phyloP scores from a whole-genome alignment of 2,329 filamentous ascomycete species.

The Triangularia verruculosa region DNA sequence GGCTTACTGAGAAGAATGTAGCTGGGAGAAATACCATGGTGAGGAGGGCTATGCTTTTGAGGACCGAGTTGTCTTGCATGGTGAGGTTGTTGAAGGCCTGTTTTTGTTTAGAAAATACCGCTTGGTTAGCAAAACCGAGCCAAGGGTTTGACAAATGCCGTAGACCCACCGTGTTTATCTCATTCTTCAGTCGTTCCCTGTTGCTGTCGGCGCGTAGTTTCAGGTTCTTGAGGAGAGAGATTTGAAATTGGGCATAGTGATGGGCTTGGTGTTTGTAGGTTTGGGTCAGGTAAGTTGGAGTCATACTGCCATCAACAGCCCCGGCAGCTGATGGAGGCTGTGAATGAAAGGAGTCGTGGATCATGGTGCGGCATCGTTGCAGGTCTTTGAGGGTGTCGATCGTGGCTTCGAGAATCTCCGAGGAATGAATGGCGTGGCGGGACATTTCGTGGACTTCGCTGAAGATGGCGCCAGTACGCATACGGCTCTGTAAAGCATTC shows the following conservation, averaged over 20 bases:
- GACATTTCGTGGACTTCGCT: conserved; percentile 21
- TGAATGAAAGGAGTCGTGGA: conserved; percentile 11
- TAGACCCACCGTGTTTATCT: conserved; percentile 20
- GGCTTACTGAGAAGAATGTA: conserved; percentile 23
- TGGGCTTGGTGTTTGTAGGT: conserved; percentile 19
- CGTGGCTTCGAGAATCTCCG: conserved; percentile 19
- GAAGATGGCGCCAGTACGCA: conserved; percentile 18
- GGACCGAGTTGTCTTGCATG: conserved; percentile 23
- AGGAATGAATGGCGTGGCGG: conserved; percentile 21
- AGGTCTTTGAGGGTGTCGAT: conserved; percentile 19
- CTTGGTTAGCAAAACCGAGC: neutral
- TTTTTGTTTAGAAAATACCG: too few relatives aligned
- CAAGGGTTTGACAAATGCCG: neutral
- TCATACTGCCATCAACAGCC: neutral
- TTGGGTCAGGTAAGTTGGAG: neutral
- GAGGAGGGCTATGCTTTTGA: conserved; percentile 24
- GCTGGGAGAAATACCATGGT: conserved; percentile 25
- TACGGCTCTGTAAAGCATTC: conserved; percentile 2
- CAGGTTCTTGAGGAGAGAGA: conserved; percentile 18
- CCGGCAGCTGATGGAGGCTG: neutral
- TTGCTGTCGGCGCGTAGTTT: conserved; percentile 23
- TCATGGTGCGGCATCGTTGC: conserved; percentile 5
- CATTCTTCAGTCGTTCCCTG: conserved; percentile 18
- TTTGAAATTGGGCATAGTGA: conserved; percentile 23
- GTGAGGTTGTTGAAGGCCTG: conserved; percentile 25